Base-by-base conservation (phyloP, 2,329 filamentous ascomycete species). In the Botrytis fabae region DNA sequence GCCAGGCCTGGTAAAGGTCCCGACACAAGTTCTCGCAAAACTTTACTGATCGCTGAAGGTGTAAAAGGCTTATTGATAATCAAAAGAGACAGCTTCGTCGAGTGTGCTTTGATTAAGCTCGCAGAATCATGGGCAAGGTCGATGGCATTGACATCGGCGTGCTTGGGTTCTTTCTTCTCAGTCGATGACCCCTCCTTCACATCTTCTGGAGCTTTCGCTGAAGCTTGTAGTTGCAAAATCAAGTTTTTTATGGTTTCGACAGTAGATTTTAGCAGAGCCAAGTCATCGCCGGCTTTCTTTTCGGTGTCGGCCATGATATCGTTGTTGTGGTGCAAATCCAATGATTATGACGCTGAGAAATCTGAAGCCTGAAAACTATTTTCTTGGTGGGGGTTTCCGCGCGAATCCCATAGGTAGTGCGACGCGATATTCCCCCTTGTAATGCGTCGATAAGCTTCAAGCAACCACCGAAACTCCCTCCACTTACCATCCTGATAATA, bases 41-140 rank as follows among this genome's bases (percentile, higher is more conserved):
- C 89, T 38, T 87, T 90, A 16, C 83, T 84, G 48, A 97, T 86
- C 8, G 93, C 95, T 0, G 91, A 90, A 0, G 93, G 90, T 0
- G 94, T 96, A 77, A 97, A 97, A 0, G 95, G 95, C 28, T 93
- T 88, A 79, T 93, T 97, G 79, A 97, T 92, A 1, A 96, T 88
- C 20, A 98, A 87, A 0, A 98, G 90, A 0, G 93, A 95, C 40
- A 98, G 86, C 75, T 97, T 97, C 9, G 94, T 97, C 2, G 91
- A 89, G 80, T 98, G 94, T 0, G 94, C 93, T 80, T 89, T 91
- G 74, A 97, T 89, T 8, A 97, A 86, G 40, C 86, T 88, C 0
- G 93, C 88, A 0, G 92, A 88, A 78, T 95, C 91, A 78, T 88
- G 87, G 48, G 95, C 89, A 73, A 95, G 86, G 22, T 89, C 83